These are phyloP conservation scores for Fraxinus excelsior DNA, from an alignment of 257 asterid genomes.

Conservation along the genomic window DNA sequence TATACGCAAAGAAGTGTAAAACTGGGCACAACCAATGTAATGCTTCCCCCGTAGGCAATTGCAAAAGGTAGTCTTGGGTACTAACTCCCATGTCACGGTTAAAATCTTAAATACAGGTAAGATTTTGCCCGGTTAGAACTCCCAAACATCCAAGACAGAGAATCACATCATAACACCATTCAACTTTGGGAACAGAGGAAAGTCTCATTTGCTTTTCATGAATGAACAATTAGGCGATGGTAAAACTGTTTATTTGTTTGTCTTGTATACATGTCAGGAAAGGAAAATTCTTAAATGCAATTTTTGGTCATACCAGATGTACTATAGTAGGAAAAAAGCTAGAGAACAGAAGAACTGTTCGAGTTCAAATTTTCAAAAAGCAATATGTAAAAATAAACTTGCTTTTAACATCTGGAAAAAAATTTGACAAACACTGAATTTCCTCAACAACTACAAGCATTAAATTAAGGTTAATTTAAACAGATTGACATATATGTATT, in stretches of 20 bases:
- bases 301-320: neutral
- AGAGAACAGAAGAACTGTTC: neutral
- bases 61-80: neutral
- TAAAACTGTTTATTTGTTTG: neutral
- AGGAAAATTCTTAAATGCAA: neutral
- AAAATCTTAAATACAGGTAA: neutral
- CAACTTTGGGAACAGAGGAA: neutral
- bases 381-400: neutral
- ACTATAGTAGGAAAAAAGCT: neutral
- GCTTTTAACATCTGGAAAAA: neutral
- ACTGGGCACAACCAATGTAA: neutral
- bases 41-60: neutral
- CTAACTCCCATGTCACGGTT: neutral
- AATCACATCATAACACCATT: neutral
- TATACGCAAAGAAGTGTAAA: neutral
- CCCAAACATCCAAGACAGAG: neutral
- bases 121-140: neutral
- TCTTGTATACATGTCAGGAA: neutral
- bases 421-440: neutral
- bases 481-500: neutral
- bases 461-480: neutral
- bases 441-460: neutral
- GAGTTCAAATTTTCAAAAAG: neutral
- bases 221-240: neutral
- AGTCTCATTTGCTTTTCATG: neutral